Evolutionary conservation across 495 filamentous ascomycete genomes (phyloP), one percentile per base, ranked within the genome.

Genomic region (Pyronema domesticum): DNA sequence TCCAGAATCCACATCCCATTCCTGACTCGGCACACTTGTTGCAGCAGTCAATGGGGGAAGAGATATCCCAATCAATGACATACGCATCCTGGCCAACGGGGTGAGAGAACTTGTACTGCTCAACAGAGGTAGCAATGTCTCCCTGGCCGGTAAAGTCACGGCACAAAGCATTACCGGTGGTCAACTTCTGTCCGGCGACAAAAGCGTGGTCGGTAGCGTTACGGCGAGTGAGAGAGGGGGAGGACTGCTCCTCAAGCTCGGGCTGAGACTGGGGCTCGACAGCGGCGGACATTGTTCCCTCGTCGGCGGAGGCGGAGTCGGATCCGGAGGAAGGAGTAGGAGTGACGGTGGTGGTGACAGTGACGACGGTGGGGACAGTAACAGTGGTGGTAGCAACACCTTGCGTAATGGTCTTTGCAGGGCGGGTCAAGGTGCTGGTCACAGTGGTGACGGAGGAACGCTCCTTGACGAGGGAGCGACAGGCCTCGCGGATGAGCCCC

Each of bases 261-360:
- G 37, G 0, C 39, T 51, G 45, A 42, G 45, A 1, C 46, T 58
- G n/a, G 57, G 51, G 23, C 37, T 51, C 46, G 45, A 15, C 34
- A 1, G 51, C 30, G 23, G 52, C 52, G 0, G 57, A 51, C 45
- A 19, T 5, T 23, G 55, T 37, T 13, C 40, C 46, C 14, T 55
- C 45, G 17, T 52, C 55, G 1, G 46, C 47, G 15, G 15, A 5
- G 3, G 5, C 36, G 3, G 57, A 51, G 6, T 19, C 10, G n/a
- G 57, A 55, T 6, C 46, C 52, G 35, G 46, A 36, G 11, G 53
- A 52, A 8, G 51, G 51, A 43, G 11, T 51, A 35, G 52, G 57
- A 1, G 55, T 40, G 39, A 45, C 57, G 5, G 57, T 58, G 0
- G 51, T 55, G 15, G 46, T 50, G 14, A 53, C 46, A 6, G 18